Base-by-base conservation (phyloP, 2,329 filamentous ascomycete species). In the Sporothrix mexicana region DNA sequence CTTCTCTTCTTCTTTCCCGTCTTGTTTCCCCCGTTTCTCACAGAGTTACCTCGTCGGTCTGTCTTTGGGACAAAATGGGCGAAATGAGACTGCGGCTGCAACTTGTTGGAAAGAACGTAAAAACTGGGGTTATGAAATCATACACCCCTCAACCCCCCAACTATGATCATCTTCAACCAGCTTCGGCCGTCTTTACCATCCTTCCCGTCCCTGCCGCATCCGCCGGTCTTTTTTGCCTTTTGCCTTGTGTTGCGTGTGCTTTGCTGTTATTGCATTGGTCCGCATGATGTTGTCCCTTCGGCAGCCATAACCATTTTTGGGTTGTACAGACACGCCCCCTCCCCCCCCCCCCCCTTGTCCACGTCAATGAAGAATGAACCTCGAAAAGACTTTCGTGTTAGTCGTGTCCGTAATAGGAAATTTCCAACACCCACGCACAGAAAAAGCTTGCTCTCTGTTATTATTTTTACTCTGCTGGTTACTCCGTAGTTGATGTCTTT, bases 381-480 rank as follows among this genome's bases (percentile, higher is more conserved):
- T 9, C 25, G 7, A 36, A 59, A 47, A 25, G 47, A 66, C 62
- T 66, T 20, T 49, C 23, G 20, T 72, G 70, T 67, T 68, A 43
- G 57, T 51, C 17, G 61, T 61, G 64, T 72, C 70, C 70, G n/a
- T 25, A 70, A 71, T 62, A 55, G 73, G 73, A 17, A 74, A 74
- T 74, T 74, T 59, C 41, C 64, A 23, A 49, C 72, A 61, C n/a
- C n/a, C n/a, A 36, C 7, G 30, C 30, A 36, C 30, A 36, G 30
- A 36, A 36, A 47, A 53, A 17, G 36, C 47, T 13, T 7, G 41
- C 13, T 45, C 23, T 10, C 53, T 6, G 30, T 30, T 20, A 10
- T 30, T 49, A 59, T 55, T 36, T 17, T 20, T 70, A 17, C 8
- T 45, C 66, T 20, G 36, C 25, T 66, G n/a, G 6, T 23, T 61